Percentiles rank a stretch among this genome's conserved stretches.
These are phyloP conservation scores for Histomonas meleagridis DNA, from an alignment of 208 protist genomes.

Conservation along the genomic window DNA sequence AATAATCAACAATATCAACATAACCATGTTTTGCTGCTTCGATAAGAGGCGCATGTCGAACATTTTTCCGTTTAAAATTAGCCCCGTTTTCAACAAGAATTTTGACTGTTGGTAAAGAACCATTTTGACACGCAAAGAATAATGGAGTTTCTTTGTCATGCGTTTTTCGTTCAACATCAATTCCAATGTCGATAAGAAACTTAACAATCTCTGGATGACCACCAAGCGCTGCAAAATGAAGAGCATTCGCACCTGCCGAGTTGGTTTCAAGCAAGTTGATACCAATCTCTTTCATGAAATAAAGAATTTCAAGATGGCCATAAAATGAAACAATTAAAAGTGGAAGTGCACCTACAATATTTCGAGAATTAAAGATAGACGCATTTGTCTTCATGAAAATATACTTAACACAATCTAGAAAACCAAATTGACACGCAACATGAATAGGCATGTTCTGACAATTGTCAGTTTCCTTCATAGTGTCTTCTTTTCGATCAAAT, in stretches of 20 bases:
- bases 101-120: neutral
- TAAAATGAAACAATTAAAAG: neutral
- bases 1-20: too few species aligned
- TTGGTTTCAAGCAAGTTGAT: neutral
- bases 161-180: neutral
- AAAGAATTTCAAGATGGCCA: neutral
- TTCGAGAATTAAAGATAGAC: too few species aligned
- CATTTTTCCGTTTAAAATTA: too few species aligned
- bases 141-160: neutral
- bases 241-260: neutral
- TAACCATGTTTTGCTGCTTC: too few species aligned
- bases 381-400: neutral
- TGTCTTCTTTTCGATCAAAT: neutral
- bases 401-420: neutral
- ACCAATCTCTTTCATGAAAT: neutral
- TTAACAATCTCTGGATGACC: neutral
- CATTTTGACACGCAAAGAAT: neutral
- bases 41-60: too few species aligned
- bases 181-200: neutral
- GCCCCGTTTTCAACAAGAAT: neutral
- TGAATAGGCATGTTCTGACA: neutral
- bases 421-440: neutral
- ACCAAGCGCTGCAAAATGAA: neutral
- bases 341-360: too few species aligned
- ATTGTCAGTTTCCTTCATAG: neutral